Percentiles rank a stretch among this genome's conserved stretches.
phyloP scores from a whole-genome alignment of 441 rosid species.

The Erodium trifolium region DNA sequence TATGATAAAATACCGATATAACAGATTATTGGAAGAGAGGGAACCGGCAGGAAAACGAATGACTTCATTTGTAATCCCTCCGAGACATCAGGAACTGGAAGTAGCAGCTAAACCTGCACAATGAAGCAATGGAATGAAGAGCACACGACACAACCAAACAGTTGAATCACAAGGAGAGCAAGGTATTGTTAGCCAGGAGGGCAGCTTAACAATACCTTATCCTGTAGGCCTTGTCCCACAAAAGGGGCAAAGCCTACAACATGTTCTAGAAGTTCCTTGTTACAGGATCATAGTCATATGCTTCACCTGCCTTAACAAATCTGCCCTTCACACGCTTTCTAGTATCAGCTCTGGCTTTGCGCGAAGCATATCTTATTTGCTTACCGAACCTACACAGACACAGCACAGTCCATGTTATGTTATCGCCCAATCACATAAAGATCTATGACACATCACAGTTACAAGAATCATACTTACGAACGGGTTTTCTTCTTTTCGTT shows the following conservation, averaged over 20 bases:
- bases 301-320: background rate
- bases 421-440: no score
- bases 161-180: background rate
- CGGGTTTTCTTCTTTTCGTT: slow-evolving; percentile 56
- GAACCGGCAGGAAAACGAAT: background rate
- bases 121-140: background rate
- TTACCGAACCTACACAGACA: background rate
- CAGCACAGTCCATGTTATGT: no score
- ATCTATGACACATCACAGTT: no score
- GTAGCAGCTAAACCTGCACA: slow-evolving; percentile 1
- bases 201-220: no score
- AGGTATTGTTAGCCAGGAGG: background rate
- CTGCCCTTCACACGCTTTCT: background rate
- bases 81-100: no score
- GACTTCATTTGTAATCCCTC: slow-evolving; percentile 6
- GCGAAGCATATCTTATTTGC: background rate
- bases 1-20: background rate
- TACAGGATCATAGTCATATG: slow-evolving; percentile 10
- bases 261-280: slow-evolving; percentile 4
- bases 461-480: slow-evolving; percentile 23
- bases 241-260: slow-evolving; percentile 6
- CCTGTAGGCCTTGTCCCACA: no score
- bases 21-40: background rate
- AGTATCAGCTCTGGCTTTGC: slow-evolving; percentile 2
- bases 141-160: background rate